phyloP scores from a whole-genome alignment of 2,329 filamentous ascomycete species.

The Fusarium keratoplasticum region DNA sequence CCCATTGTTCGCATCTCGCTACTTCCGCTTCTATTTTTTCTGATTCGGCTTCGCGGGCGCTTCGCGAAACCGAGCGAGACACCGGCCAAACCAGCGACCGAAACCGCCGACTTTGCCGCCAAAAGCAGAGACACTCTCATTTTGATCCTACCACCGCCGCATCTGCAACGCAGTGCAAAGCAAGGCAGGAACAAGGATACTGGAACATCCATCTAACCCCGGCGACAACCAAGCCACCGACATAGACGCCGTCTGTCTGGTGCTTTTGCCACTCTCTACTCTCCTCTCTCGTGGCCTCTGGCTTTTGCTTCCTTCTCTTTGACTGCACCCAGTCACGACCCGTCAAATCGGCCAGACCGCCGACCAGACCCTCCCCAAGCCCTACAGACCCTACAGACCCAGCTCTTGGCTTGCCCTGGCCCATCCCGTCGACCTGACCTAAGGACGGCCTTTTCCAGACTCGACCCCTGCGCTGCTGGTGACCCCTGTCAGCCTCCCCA shows the following conservation, averaged over 20 bases:
- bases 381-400: neutral
- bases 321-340: slow-evolving; percentile 3
- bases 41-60: neutral
- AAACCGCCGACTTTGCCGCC: slow-evolving; percentile 21
- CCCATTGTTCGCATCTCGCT: neutral
- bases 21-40: neutral
- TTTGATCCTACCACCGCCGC: slow-evolving; percentile 13
- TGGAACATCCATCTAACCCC: neutral
- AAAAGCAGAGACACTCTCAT: slow-evolving; percentile 14
- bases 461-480: neutral
- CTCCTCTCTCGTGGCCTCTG: slow-evolving; percentile 21
- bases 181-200: neutral
- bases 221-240: neutral
- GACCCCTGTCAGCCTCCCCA: neutral
- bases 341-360: slow-evolving; percentile 29
- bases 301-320: neutral
- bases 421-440: neutral
- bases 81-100: slow-evolving; percentile 16
- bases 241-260: neutral
- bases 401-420: neutral
- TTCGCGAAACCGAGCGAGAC: slow-evolving; percentile 28
- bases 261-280: slow-evolving; percentile 23
- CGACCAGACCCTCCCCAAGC: neutral
- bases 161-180: slow-evolving; percentile 34
- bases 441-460: neutral